These are phyloP conservation scores for Cladophialophora bantiana DNA, from an alignment of 2,329 filamentous ascomycete species.

Conservation along the genomic window DNA sequence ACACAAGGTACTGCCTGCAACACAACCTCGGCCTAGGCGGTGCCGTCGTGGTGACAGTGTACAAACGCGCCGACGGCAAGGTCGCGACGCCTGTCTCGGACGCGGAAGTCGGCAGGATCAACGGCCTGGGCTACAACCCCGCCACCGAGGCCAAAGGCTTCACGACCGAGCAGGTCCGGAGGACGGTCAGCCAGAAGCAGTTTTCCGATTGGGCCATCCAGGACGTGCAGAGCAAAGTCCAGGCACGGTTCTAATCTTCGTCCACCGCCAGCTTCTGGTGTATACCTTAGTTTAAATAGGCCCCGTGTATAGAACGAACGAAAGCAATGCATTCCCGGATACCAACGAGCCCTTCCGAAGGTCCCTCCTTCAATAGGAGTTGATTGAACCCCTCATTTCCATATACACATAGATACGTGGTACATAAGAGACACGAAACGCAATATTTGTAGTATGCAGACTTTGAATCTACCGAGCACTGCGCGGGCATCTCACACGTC, in stretches of 20 bases:
- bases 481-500: too few species aligned
- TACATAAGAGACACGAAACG: too few species aligned
- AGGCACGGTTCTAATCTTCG: conserved; percentile 64
- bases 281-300: not conserved
- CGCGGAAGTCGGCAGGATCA: conserved; percentile 69
- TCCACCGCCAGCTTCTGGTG: not conserved
- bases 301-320: too few species aligned
- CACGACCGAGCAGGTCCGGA: conserved; percentile 75
- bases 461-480: too few species aligned
- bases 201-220: conserved; percentile 77
- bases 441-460: too few species aligned
- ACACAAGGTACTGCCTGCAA: conserved; percentile 78
- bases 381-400: too few species aligned
- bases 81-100: conserved; percentile 66
- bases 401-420: too few species aligned
- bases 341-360: too few species aligned
- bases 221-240: conserved; percentile 76
- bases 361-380: too few species aligned
- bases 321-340: too few species aligned
- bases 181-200: conserved; percentile 73
- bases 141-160: conserved; percentile 89
- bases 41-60: conserved; percentile 88
- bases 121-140: conserved; percentile 85
- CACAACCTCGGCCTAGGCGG: conserved; percentile 94
- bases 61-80: conserved; percentile 80